Evolutionary conservation across 2,329 filamentous ascomycete genomes (phyloP).

Genomic region (Aspergillus oerlinghausenensis): DNA sequence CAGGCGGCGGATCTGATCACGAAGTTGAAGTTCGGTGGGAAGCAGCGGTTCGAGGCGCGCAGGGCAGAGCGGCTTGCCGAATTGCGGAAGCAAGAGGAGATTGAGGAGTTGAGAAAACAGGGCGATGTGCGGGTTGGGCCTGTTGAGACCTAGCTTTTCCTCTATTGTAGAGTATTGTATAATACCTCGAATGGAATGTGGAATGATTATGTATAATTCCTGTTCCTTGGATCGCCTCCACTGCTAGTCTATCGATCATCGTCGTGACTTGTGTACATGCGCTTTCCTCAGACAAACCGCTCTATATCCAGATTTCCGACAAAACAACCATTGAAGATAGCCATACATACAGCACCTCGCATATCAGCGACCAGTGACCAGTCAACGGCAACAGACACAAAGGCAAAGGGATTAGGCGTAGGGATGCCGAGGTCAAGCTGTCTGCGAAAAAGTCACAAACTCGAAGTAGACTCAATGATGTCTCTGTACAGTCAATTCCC

Average conservation of each 20-base stretch:
- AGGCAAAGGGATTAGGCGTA: neutral
- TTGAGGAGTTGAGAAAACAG: slow-evolving; percentile 14
- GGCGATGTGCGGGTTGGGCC: slow-evolving; percentile 47
- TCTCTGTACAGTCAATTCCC: slow-evolving; percentile 8
- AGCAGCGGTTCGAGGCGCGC: slow-evolving; percentile 55
- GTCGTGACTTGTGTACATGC: slow-evolving; percentile 15
- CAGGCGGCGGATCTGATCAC: slow-evolving; percentile 87
- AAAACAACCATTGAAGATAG: neutral
- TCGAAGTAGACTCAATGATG: neutral
- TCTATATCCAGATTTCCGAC: slow-evolving; percentile 20
- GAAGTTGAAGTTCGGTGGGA: slow-evolving; percentile 78
- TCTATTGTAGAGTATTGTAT: neutral
- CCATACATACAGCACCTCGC: slow-evolving; percentile 19
- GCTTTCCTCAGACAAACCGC: neutral
- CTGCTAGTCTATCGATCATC: slow-evolving; percentile 15
- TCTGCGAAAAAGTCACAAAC: neutral
- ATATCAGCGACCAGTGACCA: slow-evolving; percentile 1
- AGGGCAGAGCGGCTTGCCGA: slow-evolving; percentile 12
- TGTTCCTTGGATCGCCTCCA: neutral
- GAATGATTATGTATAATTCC: neutral
- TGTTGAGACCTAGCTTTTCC: slow-evolving; percentile 7
- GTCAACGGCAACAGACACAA: neutral
- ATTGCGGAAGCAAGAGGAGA: slow-evolving; percentile 4
- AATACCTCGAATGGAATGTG: slow-evolving; percentile 14
- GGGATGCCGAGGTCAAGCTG: neutral